phyloP scores from a whole-genome alignment of 495 filamentous ascomycete genomes.

The Hypomontagnella monticulosa region DNA sequence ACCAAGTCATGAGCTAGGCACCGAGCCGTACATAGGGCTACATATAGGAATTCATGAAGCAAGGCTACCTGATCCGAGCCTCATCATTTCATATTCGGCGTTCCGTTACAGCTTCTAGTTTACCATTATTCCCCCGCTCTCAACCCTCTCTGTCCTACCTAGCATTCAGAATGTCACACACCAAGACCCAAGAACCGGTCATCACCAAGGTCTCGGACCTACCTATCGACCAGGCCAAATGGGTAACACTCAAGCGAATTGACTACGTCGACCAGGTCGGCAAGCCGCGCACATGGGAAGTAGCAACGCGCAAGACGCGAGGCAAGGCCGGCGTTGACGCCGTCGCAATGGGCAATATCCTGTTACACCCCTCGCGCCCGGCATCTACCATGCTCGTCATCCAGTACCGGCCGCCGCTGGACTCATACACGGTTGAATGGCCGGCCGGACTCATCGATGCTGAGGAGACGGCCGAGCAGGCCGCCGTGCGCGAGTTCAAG shows the following conservation, averaged over 20 bases:
- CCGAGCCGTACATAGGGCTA: too few species aligned
- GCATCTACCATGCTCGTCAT: constrained; percentile 62
- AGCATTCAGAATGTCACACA: constrained; percentile 32
- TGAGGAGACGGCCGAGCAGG: constrained; percentile 78
- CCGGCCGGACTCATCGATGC: constrained; percentile 86
- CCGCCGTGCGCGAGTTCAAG: constrained; percentile 83
- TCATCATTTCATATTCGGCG: too few species aligned
- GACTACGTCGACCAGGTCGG: constrained; percentile 62
- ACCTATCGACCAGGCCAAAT: constrained; percentile 57
- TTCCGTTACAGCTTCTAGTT: too few species aligned
- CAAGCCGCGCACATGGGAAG: constrained; percentile 62
- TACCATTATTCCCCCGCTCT: too few species aligned
- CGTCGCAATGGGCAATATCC: constrained; percentile 64
- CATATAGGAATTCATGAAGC: too few species aligned
- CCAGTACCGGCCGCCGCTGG: constrained; percentile 80
- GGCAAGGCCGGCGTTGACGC: constrained; percentile 61
- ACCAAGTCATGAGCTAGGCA: too few species aligned
- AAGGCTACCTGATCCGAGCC: too few species aligned
- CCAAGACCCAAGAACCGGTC: constrained; percentile 55
- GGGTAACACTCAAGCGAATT: constrained; percentile 62
- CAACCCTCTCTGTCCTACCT: not conserved
- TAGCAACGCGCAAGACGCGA: constrained; percentile 63
- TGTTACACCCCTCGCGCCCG: constrained; percentile 58
- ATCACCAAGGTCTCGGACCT: constrained; percentile 58
- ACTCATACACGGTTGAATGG: constrained; percentile 80